A percentile compares a stretch with the other conserved stretches of the same genome.
Conservation (phyloP, 805 yeast genomes). For the Candida cerambycidarum region DNA sequence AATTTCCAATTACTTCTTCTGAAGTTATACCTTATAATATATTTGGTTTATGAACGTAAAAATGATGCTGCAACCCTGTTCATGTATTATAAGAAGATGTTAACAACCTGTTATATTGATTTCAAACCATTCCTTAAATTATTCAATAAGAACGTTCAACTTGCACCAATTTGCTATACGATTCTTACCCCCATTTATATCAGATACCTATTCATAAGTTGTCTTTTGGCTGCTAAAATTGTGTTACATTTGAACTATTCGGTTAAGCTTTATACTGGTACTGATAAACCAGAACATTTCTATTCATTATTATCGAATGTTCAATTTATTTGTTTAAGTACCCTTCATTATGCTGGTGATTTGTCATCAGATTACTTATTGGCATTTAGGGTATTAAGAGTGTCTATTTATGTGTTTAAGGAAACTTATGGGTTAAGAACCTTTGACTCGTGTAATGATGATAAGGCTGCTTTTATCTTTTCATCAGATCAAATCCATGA, state of each 20-base stretch:
- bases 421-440: slow-evolving; percentile 9
- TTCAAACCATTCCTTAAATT: slow-evolving; percentile 22
- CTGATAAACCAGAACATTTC: slow-evolving; percentile 12
- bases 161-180: slow-evolving; percentile 1
- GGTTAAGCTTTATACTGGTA: slow-evolving; percentile 8
- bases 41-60: slow-evolving; percentile 25
- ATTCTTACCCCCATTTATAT: slow-evolving; percentile 7
- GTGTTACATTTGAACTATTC: slow-evolving; percentile 14
- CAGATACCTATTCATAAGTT: slow-evolving; percentile 7
- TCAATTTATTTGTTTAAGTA: slow-evolving; percentile 3
- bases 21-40: slow-evolving; percentile 9
- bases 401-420: slow-evolving; percentile 6
- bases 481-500: slow-evolving; percentile 12
- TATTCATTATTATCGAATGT: slow-evolving; percentile 8
- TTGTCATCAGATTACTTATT: slow-evolving; percentile 6
- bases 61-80: slow-evolving; percentile 29
- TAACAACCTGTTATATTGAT: slow-evolving; percentile 22
- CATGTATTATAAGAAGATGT: slow-evolving; percentile 30
- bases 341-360: slow-evolving; percentile 6
- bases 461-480: slow-evolving; percentile 11
- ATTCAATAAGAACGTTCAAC: neutral
- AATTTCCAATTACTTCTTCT: slow-evolving; percentile 4
- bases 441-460: slow-evolving; percentile 6
- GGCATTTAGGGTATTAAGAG: slow-evolving; percentile 13
- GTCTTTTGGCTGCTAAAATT: slow-evolving; percentile 6